Percentiles rank a stretch among this genome's conserved stretches.
phyloP scores from a whole-genome alignment of 148 eudicot genomes.

The Dianthus caryophyllus region DNA sequence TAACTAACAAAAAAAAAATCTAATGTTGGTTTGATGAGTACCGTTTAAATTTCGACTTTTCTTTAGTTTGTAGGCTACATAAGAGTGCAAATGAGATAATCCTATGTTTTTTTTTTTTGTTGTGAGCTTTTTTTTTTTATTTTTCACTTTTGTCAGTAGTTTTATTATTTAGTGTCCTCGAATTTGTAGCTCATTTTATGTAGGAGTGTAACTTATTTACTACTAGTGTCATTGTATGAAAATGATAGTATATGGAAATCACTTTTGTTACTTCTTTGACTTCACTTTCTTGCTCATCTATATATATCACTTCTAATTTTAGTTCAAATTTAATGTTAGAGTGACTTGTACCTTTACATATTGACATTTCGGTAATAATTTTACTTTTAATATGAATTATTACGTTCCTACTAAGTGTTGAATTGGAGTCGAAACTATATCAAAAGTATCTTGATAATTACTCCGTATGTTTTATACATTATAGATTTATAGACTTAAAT shows the following conservation, averaged over 20 bases:
- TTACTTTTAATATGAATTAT: too few species aligned
- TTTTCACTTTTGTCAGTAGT: slow-evolving; percentile 23
- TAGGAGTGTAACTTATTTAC: not conserved
- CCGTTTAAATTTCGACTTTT: slow-evolving; percentile 17
- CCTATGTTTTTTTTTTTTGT: slow-evolving; percentile 28
- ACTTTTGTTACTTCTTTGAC: slow-evolving; percentile 21
- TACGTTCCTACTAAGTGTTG: too few species aligned
- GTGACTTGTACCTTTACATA: not conserved
- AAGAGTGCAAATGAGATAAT: slow-evolving; percentile 46
- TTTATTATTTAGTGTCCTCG: slow-evolving; percentile 6
- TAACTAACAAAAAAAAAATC: too few species aligned
- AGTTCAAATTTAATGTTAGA: not conserved
- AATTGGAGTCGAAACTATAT: too few species aligned
- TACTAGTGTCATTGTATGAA: slow-evolving; percentile 25
- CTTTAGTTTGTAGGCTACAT: slow-evolving; percentile 23
- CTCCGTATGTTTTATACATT: too few species aligned
- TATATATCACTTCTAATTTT: not conserved
- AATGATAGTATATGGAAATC: slow-evolving; percentile 27
- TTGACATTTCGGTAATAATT: too few species aligned
- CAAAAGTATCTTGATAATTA: too few species aligned
- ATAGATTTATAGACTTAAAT: too few species aligned
- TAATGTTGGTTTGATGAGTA: not conserved
- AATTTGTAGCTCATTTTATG: slow-evolving; percentile 14
- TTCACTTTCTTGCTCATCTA: slow-evolving; percentile 1
- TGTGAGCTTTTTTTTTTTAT: slow-evolving; percentile 20